Evolutionary conservation across 331 rosid species (phyloP).

Genomic region (Quercus lobata): DNA sequence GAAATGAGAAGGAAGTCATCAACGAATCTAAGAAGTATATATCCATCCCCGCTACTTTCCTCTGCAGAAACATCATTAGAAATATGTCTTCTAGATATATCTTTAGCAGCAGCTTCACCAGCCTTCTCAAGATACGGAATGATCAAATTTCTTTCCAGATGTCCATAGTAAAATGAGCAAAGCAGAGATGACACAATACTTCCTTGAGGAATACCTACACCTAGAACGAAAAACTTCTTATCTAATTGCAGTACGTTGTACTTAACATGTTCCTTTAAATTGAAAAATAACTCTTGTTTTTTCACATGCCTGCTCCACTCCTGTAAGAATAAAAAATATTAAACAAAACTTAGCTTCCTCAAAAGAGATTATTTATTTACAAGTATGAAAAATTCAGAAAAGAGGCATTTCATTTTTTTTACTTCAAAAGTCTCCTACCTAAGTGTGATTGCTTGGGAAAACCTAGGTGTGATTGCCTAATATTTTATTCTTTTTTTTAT

Average conservation of each 20-base stretch:
- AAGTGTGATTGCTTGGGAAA: no score
- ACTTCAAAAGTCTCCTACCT: neutral
- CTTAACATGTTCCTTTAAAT: slow-evolving; percentile 65
- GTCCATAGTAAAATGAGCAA: slow-evolving; percentile 80
- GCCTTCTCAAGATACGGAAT: slow-evolving; percentile 62
- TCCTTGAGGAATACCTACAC: slow-evolving; percentile 92
- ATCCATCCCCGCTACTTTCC: slow-evolving; percentile 17
- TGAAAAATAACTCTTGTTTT: slow-evolving; percentile 35
- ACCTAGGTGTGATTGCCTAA: no score
- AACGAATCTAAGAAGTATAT: slow-evolving; percentile 57
- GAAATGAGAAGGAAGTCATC: slow-evolving; percentile 86
- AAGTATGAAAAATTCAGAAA: neutral
- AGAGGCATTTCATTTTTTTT: neutral
- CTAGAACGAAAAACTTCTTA: slow-evolving; percentile 72
- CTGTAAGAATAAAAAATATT: slow-evolving; percentile 36
- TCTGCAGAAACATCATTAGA: slow-evolving; percentile 12
- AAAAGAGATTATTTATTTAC: neutral
- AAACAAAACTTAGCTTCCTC: neutral
- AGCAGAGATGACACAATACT: slow-evolving; percentile 84
- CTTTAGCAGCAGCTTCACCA: slow-evolving; percentile 20
- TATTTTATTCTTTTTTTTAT: no score
- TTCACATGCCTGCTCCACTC: slow-evolving; percentile 36
- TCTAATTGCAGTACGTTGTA: slow-evolving; percentile 66
- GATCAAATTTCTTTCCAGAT: slow-evolving; percentile 65
- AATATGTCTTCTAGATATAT: slow-evolving; percentile 2